A percentile compares a stretch with the other conserved stretches of the same genome.
phyloP scores from a whole-genome alignment of 2,329 filamentous ascomycete genomes.

The Madurella fahalii region DNA sequence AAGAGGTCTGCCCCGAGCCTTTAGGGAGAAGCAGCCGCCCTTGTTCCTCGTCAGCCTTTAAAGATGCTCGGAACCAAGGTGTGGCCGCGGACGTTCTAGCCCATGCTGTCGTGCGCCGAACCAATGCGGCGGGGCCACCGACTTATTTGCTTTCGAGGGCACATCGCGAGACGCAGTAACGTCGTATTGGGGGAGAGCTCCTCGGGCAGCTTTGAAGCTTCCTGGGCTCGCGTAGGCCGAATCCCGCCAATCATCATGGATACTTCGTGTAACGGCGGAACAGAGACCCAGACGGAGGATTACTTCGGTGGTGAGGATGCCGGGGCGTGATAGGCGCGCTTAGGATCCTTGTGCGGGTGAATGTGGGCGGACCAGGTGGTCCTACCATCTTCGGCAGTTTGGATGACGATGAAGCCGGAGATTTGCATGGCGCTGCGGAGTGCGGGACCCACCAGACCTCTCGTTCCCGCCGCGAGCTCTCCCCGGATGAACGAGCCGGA shows the following conservation, averaged over 20 bases:
- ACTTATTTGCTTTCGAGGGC: not conserved
- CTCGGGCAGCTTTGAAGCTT: not conserved
- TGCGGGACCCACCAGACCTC: not conserved
- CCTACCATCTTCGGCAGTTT: constrained; percentile 18
- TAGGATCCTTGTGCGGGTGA: not conserved
- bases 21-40: no score
- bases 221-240: not conserved
- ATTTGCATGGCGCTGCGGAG: not conserved
- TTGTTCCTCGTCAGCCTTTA: no score
- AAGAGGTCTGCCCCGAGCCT: no score
- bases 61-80: no score
- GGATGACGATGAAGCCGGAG: not conserved
- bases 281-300: not conserved
- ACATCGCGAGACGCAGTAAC: not conserved
- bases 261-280: not conserved
- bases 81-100: not conserved
- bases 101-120: not conserved
- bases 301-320: not conserved
- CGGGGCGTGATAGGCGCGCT: constrained; percentile 10
- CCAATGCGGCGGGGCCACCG: not conserved
- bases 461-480: no score
- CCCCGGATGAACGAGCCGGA: no score
- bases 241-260: constrained; percentile 12
- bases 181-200: not conserved
- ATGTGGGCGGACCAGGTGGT: not conserved